Evolutionary conservation across 495 filamentous ascomycete genomes (phyloP).

Genomic region (Gamarada debralockiae): DNA sequence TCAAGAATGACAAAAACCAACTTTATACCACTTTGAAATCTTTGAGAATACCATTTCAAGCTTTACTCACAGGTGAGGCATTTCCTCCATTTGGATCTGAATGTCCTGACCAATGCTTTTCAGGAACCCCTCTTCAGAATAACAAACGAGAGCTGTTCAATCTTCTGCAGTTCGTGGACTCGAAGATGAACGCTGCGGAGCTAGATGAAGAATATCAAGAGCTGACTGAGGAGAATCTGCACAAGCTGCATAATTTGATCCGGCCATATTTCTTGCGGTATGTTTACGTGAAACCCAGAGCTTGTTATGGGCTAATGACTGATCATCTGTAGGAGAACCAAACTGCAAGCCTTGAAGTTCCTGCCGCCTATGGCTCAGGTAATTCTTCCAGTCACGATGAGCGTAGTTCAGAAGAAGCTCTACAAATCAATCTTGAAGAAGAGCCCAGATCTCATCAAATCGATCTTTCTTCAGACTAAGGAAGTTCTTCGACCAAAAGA

Average conservation of each 20-base stretch:
- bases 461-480: conserved; percentile 67
- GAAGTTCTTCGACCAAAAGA: conserved; percentile 58
- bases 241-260: conserved; percentile 77
- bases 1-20: conserved; percentile 87
- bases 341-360: conserved; percentile 82
- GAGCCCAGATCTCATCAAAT: conserved; percentile 82
- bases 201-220: conserved; percentile 59
- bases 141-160: conserved; percentile 94
- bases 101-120: conserved; percentile 14
- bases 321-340: conserved; percentile 59
- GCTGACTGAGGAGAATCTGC: conserved; percentile 75
- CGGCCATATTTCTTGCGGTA: conserved; percentile 61
- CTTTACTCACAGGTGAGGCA: conserved; percentile 69
- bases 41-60: conserved; percentile 72
- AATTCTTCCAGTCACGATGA: conserved; percentile 92
- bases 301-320: not conserved
- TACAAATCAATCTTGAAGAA: conserved; percentile 91
- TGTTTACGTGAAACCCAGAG: not conserved
- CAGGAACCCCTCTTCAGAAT: conserved; percentile 88
- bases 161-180: conserved; percentile 87
- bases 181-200: conserved; percentile 55
- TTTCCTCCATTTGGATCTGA: not conserved
- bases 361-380: conserved; percentile 91
- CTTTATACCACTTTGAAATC: conserved; percentile 70
- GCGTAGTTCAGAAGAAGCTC: conserved; percentile 84